Conservation (phyloP, 164 flowering plant genomes). For the Nymphaea colorata region DNA sequence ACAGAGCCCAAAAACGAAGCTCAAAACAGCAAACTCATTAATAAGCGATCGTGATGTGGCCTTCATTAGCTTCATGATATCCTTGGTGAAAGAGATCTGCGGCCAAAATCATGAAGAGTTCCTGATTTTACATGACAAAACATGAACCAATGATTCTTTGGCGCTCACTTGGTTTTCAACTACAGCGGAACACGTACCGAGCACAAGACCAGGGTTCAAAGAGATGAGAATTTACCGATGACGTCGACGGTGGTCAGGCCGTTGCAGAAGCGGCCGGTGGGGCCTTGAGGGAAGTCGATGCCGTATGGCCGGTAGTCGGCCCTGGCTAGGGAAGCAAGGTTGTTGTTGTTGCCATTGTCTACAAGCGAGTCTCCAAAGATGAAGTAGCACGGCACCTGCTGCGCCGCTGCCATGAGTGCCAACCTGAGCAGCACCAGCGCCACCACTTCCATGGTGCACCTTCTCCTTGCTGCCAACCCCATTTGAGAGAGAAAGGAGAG, state of each 20-base stretch:
- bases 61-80: too few relatives aligned
- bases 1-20: not conserved
- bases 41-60: too few relatives aligned
- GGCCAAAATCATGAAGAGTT: too few relatives aligned
- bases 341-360: constrained; percentile 75
- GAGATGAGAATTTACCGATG: constrained; percentile 25
- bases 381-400: constrained; percentile 62
- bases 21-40: not conserved
- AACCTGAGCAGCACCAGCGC: not conserved
- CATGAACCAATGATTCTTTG: not conserved
- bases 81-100: too few relatives aligned
- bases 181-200: too few relatives aligned
- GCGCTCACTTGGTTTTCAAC: not conserved
- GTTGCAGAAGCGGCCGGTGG: constrained; percentile 35
- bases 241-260: constrained; percentile 44
- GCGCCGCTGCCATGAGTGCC: constrained; percentile 10
- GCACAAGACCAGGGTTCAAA: not conserved
- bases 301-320: constrained; percentile 69
- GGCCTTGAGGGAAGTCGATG: constrained; percentile 52
- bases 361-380: constrained; percentile 77
- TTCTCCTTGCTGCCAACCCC: not conserved
- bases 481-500: not conserved
- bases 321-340: constrained; percentile 39
- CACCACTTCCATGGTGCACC: constrained; percentile 4
- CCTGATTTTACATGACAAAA: not conserved